Percentiles rank a stretch among this genome's conserved stretches.
phyloP scores from a whole-genome alignment of 345 rosid genomes.

The Populus alba region DNA sequence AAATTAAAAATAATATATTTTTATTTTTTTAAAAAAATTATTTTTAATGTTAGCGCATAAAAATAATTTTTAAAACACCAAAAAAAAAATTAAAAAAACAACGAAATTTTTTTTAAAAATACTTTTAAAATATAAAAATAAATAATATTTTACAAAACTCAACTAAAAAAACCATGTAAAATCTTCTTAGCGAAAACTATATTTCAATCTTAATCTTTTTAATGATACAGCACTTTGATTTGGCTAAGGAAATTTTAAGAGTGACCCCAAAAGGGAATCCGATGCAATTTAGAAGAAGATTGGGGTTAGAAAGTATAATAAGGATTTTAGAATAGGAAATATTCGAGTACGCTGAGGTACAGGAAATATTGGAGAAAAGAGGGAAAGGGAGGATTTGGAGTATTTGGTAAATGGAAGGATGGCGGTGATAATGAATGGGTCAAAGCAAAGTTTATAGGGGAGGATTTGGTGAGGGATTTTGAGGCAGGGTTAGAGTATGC shows the following conservation, averaged over 20 bases:
- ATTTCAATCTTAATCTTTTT: too few species aligned
- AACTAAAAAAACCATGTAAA: too few species aligned
- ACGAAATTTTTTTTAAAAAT: too few species aligned
- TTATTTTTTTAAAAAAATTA: too few species aligned
- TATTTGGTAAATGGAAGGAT: slow-evolving; percentile 83
- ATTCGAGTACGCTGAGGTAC: slow-evolving; percentile 81
- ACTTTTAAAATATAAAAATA: too few species aligned
- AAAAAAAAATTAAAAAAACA: too few species aligned
- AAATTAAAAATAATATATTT: too few species aligned
- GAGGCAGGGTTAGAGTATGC: slow-evolving; percentile 87
- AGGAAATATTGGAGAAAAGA: slow-evolving; percentile 71
- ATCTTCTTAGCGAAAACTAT: too few species aligned
- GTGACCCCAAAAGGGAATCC: slow-evolving; percentile 84
- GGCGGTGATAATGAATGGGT: slow-evolving; percentile 82
- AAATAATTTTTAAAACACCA: too few species aligned
- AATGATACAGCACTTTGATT: too few species aligned
- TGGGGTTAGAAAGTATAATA: slow-evolving; percentile 75
- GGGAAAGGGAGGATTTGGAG: slow-evolving; percentile 69
- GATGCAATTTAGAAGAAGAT: slow-evolving; percentile 63
- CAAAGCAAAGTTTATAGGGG: slow-evolving; percentile 49
- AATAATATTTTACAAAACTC: too few species aligned
- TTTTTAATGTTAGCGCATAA: too few species aligned
- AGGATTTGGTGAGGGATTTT: slow-evolving; percentile 69
- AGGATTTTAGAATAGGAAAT: slow-evolving; percentile 46
- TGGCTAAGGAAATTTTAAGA: slow-evolving; percentile 64